Percentiles rank a stretch among this genome's conserved stretches.
These are phyloP conservation scores for Rhynchospora pubera DNA, from an alignment of 176 grass and related monocot genomes.

Conservation along the genomic window DNA sequence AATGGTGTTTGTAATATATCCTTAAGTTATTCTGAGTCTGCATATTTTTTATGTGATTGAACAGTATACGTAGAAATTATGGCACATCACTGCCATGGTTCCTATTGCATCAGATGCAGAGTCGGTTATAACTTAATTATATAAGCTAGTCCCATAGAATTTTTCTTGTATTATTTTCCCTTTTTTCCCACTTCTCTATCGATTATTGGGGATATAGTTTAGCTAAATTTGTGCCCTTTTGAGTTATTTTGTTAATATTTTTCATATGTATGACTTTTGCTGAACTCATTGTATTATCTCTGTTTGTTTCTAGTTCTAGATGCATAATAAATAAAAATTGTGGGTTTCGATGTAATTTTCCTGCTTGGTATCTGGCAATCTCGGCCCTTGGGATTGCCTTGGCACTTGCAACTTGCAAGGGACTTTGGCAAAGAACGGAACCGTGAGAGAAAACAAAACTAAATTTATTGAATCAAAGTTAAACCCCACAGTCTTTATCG, in stretches of 20 bases:
- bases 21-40: not conserved
- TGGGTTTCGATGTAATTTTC: not conserved
- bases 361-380: not conserved
- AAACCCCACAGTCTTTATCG: not conserved
- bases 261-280: not conserved
- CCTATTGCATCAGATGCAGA: not conserved
- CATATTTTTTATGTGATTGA: not conserved
- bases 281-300: not conserved
- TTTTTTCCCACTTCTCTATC: not conserved
- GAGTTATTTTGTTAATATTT: not conserved
- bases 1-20: not conserved
- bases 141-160: not conserved
- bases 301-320: too few relatives aligned
- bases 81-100: too few relatives aligned
- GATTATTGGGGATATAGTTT: not conserved
- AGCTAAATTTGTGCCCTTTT: not conserved
- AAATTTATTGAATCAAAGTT: not conserved
- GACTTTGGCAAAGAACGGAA: not conserved
- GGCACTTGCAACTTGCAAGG: not conserved
- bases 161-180: not conserved
- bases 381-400: not conserved
- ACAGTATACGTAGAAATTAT: too few relatives aligned
- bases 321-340: not conserved
- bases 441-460: not conserved
- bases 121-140: too few relatives aligned